Base-by-base conservation (phyloP, 2,329 filamentous ascomycete genomes). In the Paraconiothyrium sp. region DNA sequence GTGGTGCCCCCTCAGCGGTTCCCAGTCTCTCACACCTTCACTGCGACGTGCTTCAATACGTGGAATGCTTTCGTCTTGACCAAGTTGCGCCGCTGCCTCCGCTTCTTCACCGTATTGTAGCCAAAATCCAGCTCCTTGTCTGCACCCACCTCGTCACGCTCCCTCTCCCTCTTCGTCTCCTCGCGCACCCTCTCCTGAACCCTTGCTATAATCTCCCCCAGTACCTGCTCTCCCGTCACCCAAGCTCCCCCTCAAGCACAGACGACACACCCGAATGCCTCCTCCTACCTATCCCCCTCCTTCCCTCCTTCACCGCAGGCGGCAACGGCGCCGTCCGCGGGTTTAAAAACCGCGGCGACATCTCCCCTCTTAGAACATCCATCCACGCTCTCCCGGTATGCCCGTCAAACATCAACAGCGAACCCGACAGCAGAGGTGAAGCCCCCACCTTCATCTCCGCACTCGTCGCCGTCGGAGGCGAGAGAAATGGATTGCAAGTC, bases 401-500 rank as follows among this genome's bases (percentile, higher is more conserved):
- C 20, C 20, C 20, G 20, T 20, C 20, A 20, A 20, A 20, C 20
- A 20, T 20, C 2, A 71, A 46, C 1, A 66, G 67, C 2, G 64
- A 71, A 1, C 66, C 62, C 8, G 66, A 65, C 4, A 71, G 58
- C 0, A 69, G 35, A 2, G 66, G 69, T 6, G 62, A 59, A 14
- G 66, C 62, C 7, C 56, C 49, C 7, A 46, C 46, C 24, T 62
- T 54, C 2, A 60, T 10, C 2, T 50, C 22, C 8, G n/a, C 52
- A 34, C 57, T 13, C 22, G n/a, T 57, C 3, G 13, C 44, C 10
- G 20, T 39, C 22, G 57, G 47, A n/a, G 63, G 63, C 4, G 49
- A 54, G 41, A 71, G 64, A 47, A 67, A 72, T 3, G 64, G 64
- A 20, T 72, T 71, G 44, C 27, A 14, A 11, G 59, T 59, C 14